Conservation (phyloP, 2,329 filamentous ascomycete genomes). For the Aureobasidium melanogenum region DNA sequence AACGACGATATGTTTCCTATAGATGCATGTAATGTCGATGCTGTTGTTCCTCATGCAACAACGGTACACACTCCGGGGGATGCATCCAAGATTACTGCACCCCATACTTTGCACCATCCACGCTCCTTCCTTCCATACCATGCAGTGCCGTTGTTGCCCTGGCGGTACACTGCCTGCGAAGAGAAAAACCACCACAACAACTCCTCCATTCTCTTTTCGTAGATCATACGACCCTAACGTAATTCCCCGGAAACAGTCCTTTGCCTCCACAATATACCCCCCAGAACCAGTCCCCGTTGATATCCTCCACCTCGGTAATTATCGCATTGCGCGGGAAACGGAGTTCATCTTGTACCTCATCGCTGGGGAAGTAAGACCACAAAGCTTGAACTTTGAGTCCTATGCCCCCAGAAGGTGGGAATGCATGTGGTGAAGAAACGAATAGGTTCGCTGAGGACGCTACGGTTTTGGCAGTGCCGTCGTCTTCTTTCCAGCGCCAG, state of each 20-base stretch:
- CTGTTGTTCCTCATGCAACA: background rate
- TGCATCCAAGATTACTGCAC: background rate
- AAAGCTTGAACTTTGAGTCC: slow-evolving; percentile 55
- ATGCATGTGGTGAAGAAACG: slow-evolving; percentile 25
- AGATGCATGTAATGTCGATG: background rate
- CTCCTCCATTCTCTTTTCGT: background rate
- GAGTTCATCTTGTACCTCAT: slow-evolving; percentile 61
- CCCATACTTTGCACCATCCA: background rate
- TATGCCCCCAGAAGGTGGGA: slow-evolving; percentile 68
- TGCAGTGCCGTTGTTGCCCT: background rate
- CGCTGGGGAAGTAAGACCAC: slow-evolving; percentile 71
- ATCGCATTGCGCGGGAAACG: slow-evolving; percentile 77
- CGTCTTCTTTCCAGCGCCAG: slow-evolving; percentile 29
- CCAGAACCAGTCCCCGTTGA: slow-evolving; percentile 86
- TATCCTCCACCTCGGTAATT: slow-evolving; percentile 72
- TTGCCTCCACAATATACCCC: slow-evolving; percentile 74
- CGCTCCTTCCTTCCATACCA: background rate
- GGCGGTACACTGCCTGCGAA: background rate
- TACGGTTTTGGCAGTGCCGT: slow-evolving; percentile 18
- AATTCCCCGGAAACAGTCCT: slow-evolving; percentile 72
- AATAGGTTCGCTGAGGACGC: background rate
- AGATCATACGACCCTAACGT: slow-evolving; percentile 47
- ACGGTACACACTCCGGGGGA: background rate
- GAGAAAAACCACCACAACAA: background rate
- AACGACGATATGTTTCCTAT: background rate